Evolutionary conservation across 768 basidiomycete genomes (phyloP), one percentile per base, ranked within the genome.

Genomic region (Termitomyces sp.): DNA sequence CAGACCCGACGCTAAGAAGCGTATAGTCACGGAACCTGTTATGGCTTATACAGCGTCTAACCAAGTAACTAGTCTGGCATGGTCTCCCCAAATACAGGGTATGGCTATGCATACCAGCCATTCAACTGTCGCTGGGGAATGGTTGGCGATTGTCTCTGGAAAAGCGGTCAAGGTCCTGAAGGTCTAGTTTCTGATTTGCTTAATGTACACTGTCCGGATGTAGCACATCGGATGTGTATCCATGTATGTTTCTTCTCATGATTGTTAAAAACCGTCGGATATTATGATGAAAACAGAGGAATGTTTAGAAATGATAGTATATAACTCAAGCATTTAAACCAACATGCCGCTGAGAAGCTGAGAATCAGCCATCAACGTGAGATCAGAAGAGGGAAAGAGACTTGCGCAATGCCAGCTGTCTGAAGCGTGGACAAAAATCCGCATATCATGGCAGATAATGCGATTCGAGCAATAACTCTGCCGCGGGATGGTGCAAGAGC

Each of bases 81-180:
- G 93, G 93, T 91, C 89, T n/a, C 90, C 91, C 21, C 80, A 82
- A 58, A 89, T 94, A 59, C 81, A 83, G 61, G 86, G 86, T 9
- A 81, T 89, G 80, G 79, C 82, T 47, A 85, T 89, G 80, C 83
- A 83, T 60, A 84, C 81, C 0, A 89, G 89, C 17, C 83, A 87
- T 63, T 80, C 85, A 55, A 89, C 86, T 1, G 80, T 79, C 25
- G 79, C 86, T 0, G 90, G 90, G 21, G 93, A 94, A 69, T 95
- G 92, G 91, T 73, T 95, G 19, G 91, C 89, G 23, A 80, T 93
- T 66, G 84, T 89, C 42, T 86, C 84, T 61, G 93, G 93, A 28
- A 92, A 87, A 73, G 79, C 80, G 17, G 84, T 95, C 63, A 89
- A 89, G 70, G 85, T 88, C 34, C 68, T 93, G 66, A 91, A 90